These are phyloP conservation scores for Cyanidium caldarium DNA, from an alignment of 23 red algal species.

Conservation along the genomic window DNA sequence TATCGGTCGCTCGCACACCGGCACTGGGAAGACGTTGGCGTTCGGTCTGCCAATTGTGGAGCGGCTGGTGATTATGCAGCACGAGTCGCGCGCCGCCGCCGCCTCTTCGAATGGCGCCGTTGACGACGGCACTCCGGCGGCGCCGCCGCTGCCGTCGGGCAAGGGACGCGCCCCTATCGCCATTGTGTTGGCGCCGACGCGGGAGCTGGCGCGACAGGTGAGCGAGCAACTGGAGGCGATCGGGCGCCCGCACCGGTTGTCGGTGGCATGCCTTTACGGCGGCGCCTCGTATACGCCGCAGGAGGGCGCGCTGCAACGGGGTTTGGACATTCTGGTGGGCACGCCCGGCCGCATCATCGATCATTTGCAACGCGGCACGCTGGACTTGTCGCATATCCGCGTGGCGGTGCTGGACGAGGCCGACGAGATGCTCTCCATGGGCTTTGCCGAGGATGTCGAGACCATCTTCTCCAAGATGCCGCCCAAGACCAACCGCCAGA, in stretches of 20 bases:
- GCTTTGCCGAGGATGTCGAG: slow-evolving; percentile 95
- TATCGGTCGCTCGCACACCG: slow-evolving; percentile 83
- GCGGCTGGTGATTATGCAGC: slow-evolving; percentile 23
- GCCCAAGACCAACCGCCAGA: slow-evolving; percentile 30
- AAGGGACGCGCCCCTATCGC: slow-evolving; percentile 18
- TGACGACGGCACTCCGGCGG: too few species aligned
- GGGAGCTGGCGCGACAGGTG: slow-evolving; percentile 92
- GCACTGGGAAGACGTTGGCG: slow-evolving; percentile 94
- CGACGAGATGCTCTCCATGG: slow-evolving; percentile 98
- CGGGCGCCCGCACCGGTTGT: slow-evolving; percentile 29
- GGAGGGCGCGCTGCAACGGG: slow-evolving; percentile 47
- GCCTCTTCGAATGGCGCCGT: not conserved
- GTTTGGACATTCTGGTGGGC: slow-evolving; percentile 83
- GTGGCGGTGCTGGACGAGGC: slow-evolving; percentile 94
- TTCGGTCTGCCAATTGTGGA: slow-evolving; percentile 90
- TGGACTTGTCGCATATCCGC: slow-evolving; percentile 32
- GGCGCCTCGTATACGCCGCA: slow-evolving; percentile 63
- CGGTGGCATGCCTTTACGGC: slow-evolving; percentile 74
- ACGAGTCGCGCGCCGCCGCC: not conserved
- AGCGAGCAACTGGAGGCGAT: slow-evolving; percentile 43
- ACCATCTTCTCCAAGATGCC: slow-evolving; percentile 45
- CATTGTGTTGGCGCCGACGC: slow-evolving; percentile 80
- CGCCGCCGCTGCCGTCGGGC: too few species aligned
- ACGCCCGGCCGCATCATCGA: slow-evolving; percentile 92
- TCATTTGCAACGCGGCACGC: slow-evolving; percentile 45